Evolutionary conservation across 352 stramenopile genomes (phyloP), one percentile per base, ranked within the genome.

Genomic region (Phytopythium oedochilum): DNA sequence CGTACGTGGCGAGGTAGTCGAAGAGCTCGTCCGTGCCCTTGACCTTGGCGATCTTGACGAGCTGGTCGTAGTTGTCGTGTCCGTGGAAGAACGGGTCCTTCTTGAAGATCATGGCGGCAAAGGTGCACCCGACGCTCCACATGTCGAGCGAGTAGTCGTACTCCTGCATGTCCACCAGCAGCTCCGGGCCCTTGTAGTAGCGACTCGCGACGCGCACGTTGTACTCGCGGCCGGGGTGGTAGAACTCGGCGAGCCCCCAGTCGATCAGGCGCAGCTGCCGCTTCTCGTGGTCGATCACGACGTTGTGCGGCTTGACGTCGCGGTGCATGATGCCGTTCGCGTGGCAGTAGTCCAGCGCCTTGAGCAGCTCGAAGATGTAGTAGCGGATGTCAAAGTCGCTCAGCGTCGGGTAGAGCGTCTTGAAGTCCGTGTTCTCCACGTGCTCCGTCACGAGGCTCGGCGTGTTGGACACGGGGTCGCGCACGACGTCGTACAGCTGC

Each of bases 71-170:
- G 72, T 99, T 99, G 67, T 99, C 96, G 57, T 98, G 94, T 40
- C 97, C 97, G 68, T 99, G 96, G 76, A 99, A 99, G 70, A 99
- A 99, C 7, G 97, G 97, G 65, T 99, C 97, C 72, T 99, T 99
- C 62, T 96, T 86, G 78, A 99, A 99, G 67, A 99, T 98, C 97
- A 99, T 99, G 22, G 94, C 93, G 17, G 95, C 96, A 68, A 99
- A 98, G 90, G 99, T 99, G 62, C 97, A 99, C n/a, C 97, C 97
- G 20, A 99, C 73, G 55, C 82, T 96, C 96, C 97, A 99, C 96
- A 99, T 99, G 70, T 99, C 97, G 44, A 99, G 83, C 40, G 95
- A 97, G 76, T 99, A 99, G 82, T 99, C 97, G 70, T 99, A 99
- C 66, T 99, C 96, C 64, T 99, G 97, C 71, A 99, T 92, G 71